phyloP scores from a whole-genome alignment of 768 basidiomycete species.

The Tricholoma hemisulphureum region DNA sequence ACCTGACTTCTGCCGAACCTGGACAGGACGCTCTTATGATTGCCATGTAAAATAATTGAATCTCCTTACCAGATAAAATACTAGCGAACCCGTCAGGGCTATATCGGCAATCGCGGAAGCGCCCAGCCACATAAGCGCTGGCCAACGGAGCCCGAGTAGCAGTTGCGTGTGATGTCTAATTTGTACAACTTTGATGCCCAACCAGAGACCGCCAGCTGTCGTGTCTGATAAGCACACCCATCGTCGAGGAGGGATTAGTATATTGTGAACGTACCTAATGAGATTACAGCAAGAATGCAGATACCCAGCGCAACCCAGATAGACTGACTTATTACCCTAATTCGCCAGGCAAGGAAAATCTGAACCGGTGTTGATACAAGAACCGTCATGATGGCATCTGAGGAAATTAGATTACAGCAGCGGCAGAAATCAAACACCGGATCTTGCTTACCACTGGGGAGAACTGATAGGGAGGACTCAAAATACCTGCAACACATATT shows the following conservation, averaged over 20 bases:
- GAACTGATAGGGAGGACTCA: slow-evolving; percentile 17
- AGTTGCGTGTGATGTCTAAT: slow-evolving; percentile 34
- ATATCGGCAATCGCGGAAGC: slow-evolving; percentile 42
- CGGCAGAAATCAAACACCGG: neutral
- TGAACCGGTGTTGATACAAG: slow-evolving; percentile 44
- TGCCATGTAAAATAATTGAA: slow-evolving; percentile 9
- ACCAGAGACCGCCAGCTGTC: slow-evolving; percentile 43
- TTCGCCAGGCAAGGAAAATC: slow-evolving; percentile 45
- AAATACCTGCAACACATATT: slow-evolving; percentile 13
- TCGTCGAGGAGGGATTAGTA: neutral
- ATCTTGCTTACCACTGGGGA: slow-evolving; percentile 22
- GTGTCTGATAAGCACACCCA: neutral
- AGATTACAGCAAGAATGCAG: slow-evolving; percentile 33
- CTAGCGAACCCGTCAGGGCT: slow-evolving; percentile 39
- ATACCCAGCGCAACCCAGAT: slow-evolving; percentile 34
- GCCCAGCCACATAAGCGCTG: slow-evolving; percentile 45
- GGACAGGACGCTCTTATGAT: slow-evolving; percentile 7
- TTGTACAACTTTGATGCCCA: slow-evolving; percentile 31
- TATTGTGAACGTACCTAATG: slow-evolving; percentile 28
- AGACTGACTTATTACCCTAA: slow-evolving; percentile 39
- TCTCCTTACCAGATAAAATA: slow-evolving; percentile 34
- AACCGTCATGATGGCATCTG: slow-evolving; percentile 29
- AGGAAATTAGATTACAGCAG: neutral
- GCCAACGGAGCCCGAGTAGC: slow-evolving; percentile 44
- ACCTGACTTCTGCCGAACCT: slow-evolving; percentile 35